Percentiles rank a stretch among this genome's conserved stretches.
Evolutionary conservation across 768 basidiomycete genomes (phyloP).

Genomic region (Tephrocybe sp.): DNA sequence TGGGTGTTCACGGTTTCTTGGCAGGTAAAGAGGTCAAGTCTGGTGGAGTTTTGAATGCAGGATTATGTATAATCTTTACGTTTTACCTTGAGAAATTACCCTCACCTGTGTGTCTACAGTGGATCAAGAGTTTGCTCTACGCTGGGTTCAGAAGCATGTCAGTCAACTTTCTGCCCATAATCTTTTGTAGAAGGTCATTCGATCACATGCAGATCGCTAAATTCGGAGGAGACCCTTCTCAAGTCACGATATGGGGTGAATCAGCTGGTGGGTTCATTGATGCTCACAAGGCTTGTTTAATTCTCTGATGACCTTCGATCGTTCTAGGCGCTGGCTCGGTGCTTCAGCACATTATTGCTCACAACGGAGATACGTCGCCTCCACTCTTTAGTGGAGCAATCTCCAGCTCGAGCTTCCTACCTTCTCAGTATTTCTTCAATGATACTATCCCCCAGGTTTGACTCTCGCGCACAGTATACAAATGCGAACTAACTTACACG

Average conservation of each 20-base stretch:
- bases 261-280: conserved; percentile 18
- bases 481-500: too few species aligned
- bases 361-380: conserved; percentile 41
- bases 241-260: conserved; percentile 28
- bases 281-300: background rate
- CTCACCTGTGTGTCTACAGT: conserved; percentile 8
- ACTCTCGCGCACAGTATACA: conserved; percentile 13
- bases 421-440: conserved; percentile 43
- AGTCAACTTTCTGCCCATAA: background rate
- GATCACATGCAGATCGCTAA: conserved; percentile 18
- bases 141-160: conserved; percentile 23
- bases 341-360: conserved; percentile 43
- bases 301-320: conserved; percentile 38
- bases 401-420: conserved; percentile 40
- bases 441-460: conserved; percentile 23
- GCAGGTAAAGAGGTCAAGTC: conserved; percentile 29
- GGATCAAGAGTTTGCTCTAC: conserved; percentile 24
- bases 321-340: conserved; percentile 48
- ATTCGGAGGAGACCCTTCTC: conserved; percentile 23
- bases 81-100: background rate
- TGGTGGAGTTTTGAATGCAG: conserved; percentile 30
- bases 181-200: background rate
- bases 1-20: conserved; percentile 32
- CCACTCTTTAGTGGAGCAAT: conserved; percentile 41
- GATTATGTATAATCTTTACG: conserved; percentile 24